Percentiles rank a stretch among this genome's conserved stretches.
phyloP scores from a whole-genome alignment of 1,284 basidiomycete species.

The Heterobasidion parviporum region DNA sequence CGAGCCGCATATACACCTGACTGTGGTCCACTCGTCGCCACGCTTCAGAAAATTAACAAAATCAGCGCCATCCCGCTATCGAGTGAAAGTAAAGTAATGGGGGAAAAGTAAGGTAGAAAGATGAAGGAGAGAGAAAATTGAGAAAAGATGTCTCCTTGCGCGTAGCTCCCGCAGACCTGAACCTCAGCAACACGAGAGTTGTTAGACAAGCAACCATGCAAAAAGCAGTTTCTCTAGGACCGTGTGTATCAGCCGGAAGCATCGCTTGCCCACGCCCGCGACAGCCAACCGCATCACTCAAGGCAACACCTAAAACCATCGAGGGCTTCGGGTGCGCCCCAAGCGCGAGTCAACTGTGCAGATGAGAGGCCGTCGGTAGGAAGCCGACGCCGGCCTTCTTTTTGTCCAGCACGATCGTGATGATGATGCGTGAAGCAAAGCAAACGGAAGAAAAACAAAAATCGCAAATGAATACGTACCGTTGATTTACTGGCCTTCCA shows the following conservation, averaged over 20 bases:
- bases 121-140: constrained; percentile 13
- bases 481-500: constrained; percentile 34
- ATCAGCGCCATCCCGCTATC: neutral
- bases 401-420: constrained; percentile 38
- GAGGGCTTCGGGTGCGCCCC: constrained; percentile 35
- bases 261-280: constrained; percentile 25
- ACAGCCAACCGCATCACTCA: constrained; percentile 17
- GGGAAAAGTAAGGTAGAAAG: constrained; percentile 15
- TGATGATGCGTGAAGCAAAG: neutral
- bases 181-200: constrained; percentile 71
- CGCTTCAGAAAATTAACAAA: constrained; percentile 25
- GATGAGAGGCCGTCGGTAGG: constrained; percentile 53
- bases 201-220: constrained; percentile 48
- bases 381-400: constrained; percentile 86
- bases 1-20: constrained; percentile 74
- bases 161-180: constrained; percentile 76
- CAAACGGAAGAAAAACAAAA: neutral
- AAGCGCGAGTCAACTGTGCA: constrained; percentile 15
- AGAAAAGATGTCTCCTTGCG: constrained; percentile 53
- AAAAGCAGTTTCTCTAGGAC: constrained; percentile 60
- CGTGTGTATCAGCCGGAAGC: constrained; percentile 77
- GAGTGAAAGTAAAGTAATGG: constrained; percentile 8
- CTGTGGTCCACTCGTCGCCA: constrained; percentile 54
- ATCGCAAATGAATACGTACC: constrained; percentile 36
- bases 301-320: constrained; percentile 35